Base-by-base conservation (phyloP, 1,284 basidiomycete species). In the Fomitopsis palustris region DNA sequence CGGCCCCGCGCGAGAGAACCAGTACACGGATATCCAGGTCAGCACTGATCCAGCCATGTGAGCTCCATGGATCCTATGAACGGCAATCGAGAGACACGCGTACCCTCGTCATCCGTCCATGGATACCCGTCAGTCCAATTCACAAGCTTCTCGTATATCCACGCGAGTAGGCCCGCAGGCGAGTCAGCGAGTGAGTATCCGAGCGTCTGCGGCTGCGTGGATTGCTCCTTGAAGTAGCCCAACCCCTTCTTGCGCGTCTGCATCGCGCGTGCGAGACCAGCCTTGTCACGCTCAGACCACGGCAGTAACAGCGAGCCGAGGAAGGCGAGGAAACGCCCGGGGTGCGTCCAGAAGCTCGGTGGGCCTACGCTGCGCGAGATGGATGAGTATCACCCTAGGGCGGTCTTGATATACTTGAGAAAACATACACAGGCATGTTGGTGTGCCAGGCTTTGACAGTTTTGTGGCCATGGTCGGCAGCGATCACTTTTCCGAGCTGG, bases 101-200 rank as follows among this genome's bases (percentile, higher is more conserved):
- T 41, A 69, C 80, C 71, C 73, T 83, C 82, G 37, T 84, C 82
- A 54, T 83, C 80, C 5, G 72, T 72, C 80, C 81, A 85, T 0
- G 3, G 70, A 63, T 83, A 85, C 0, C 64, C 62, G 59, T 85
- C 83, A 0, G 79, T 76, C 81, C 83, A 85, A 17, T 69, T 65
- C 3, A 78, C 72, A 0, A 86, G 69, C 61, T 86, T 86, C 62
- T 86, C 83, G 58, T 84, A 85, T 25, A 87, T 81, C 83, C 85
- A 87, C 8, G 79, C 80, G 2, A 87, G 74, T 16, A 87, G 66
- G 0, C 81, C 84, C 5, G 77, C 74, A 14, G 85, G 85, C n/a
- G 83, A 85, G 65, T 86, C 85, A 0, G 77, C 69, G 1, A 87
- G 71, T 12, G 72, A 67, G 63, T 86, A 86, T 0, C 82, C 84